Conservation (phyloP, 1,284 basidiomycete species). For the Exobasidium rhododendri region DNA sequence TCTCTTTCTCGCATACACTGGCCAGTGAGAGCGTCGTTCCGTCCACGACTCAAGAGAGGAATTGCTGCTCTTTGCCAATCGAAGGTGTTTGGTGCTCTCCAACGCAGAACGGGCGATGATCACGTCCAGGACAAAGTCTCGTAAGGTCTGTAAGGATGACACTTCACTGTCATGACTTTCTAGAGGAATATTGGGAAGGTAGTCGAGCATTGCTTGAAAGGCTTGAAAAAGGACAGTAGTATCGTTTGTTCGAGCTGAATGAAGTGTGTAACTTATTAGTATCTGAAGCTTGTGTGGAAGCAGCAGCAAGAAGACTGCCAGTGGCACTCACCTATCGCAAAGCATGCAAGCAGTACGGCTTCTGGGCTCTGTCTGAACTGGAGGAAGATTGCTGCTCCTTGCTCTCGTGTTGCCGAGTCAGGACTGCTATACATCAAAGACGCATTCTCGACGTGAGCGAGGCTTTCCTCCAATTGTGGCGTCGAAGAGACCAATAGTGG, state of each 20-base stretch:
- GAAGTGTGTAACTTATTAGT: not conserved
- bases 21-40: constrained; percentile 17
- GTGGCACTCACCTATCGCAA: constrained; percentile 14
- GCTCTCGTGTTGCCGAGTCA: constrained; percentile 29
- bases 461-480: constrained; percentile 32
- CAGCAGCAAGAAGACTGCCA: not conserved
- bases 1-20: constrained; percentile 32
- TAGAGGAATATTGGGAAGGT: constrained; percentile 28
- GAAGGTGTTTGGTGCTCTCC: constrained; percentile 2
- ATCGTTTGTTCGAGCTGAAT: constrained; percentile 30
- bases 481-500: constrained; percentile 23
- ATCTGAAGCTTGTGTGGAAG: not conserved
- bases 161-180: constrained; percentile 18
- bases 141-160: constrained; percentile 22
- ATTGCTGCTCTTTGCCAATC: not conserved
- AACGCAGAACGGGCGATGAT: constrained; percentile 27
- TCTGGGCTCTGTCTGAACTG: constrained; percentile 31
- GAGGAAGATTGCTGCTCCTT: constrained; percentile 40
- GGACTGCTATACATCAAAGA: constrained; percentile 35
- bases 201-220: constrained; percentile 28
- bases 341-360: constrained; percentile 40
- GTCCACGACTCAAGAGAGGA: not conserved
- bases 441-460: constrained; percentile 35
- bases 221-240: constrained; percentile 40
- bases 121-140: constrained; percentile 37